Evolutionary conservation across 257 asterid genomes (phyloP), one percentile per base, ranked within the genome.

Genomic region (Jacaranda copaia): DNA sequence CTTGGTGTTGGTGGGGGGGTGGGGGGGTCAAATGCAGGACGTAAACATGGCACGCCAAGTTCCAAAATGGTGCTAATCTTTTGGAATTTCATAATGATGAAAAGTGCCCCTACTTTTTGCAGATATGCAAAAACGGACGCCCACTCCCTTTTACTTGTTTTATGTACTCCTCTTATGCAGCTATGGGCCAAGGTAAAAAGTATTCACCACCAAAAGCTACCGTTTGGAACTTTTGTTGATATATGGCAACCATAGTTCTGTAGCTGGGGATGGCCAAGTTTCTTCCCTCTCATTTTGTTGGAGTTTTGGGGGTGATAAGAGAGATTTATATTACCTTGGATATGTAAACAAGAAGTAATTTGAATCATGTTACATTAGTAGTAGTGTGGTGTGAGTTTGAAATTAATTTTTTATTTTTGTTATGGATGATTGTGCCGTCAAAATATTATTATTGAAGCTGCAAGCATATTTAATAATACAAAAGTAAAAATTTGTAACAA

Each of bases 31-130:
- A 52, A 65, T 64, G 72, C 67, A 68, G 14, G 65, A 58, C 15
- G 18, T 38, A 68, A 68, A 68, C 53, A 56, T 35, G 15, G 77
- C 85, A 81, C 83, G 85, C 83, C 66, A 64, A 15, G 53, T 70
- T 9, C 83, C 70, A 42, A 14, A 69, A 18, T 25, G 45, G 81
- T 73, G 82, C 62, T 52, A 69, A 8, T 68, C 39, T 32, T 36
- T 74, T 74, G 85, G 85, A 78, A 73, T 74, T 74, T 77, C 36
- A 62, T 68, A 42, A 65, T 73, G 72, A 62, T 58, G 64, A 73
- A 59, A 25, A 74, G 1, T 64, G 75, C 53, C 64, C 70, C 68
- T 51, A 59, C 8, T 32, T 15, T 55, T 75, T 60, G 73, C 80
- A 82, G 70, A 32, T 45, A 12, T 15, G 69, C 77, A 51, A 18